Evolutionary conservation across 2,329 filamentous ascomycete species (phyloP), one percentile per base, ranked within the genome.

Genomic region (Aspergillus pseudonomiae): DNA sequence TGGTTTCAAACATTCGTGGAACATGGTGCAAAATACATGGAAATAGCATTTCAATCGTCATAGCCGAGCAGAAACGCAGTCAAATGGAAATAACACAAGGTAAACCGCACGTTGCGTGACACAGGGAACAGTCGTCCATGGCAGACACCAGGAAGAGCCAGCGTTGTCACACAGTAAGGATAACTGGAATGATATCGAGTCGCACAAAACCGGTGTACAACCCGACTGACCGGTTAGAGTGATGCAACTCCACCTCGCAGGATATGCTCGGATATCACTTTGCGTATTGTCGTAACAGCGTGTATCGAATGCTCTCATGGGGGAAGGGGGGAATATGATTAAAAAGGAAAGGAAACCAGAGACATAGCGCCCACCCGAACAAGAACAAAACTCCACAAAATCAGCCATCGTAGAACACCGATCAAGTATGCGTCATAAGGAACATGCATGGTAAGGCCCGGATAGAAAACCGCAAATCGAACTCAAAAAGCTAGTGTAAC

Each of bases 121-220:
- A 53, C 50, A 39, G 34, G 12, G 39, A 55, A 28, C 52, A 52
- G 28, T 52, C 16, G 7, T 12, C 24, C 24, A 28, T 48, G 45
- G 24, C 12, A 26, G 45, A 48, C 45, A 48, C 19, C 26, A 4
- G 26, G 26, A 28, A n/a, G 36, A 36, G 11, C n/a, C 34, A 43
- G 48, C n/a, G 19, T 52, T 28, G 50, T 61, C 54, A 36, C 41
- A 56, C 32, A 24, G 26, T 4, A 46, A 60, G 32, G 39, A 54
- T 52, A n/a, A 54, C 46, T 7, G 28, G n/a, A 48, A 45, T 43
- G 28, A 21, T 10, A 30, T 65, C 63, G 48, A 57, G 57, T 58
- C 57, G 39, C 16, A 54, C 57, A 60, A 63, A 46, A 58, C 60
- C 52, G 46, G 52, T 62, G 57, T 60, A 60, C 57, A 58, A 55